Conservation (phyloP, 164 flowering plant genomes). For the Tinospora cordifolia region DNA sequence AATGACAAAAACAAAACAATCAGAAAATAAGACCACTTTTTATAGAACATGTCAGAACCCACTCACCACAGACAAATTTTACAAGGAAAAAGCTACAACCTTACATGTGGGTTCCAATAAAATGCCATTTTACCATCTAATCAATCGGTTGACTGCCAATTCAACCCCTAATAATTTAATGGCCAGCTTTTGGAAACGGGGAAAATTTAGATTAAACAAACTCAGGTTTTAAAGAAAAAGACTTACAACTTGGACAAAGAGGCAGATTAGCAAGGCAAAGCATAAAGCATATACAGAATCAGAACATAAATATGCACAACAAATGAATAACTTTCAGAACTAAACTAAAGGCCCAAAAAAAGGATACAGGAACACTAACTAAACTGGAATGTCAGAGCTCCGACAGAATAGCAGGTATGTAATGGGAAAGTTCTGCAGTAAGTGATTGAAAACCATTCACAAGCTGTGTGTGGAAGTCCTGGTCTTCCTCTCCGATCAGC, state of each 20-base stretch:
- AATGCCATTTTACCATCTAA: not conserved
- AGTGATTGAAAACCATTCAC: conserved; percentile 98
- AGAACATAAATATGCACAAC: not conserved
- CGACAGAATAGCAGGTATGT: conserved; percentile 95
- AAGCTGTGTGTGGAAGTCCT: conserved; percentile 97
- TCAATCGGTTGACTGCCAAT: conserved; percentile 1
- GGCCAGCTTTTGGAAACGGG: not conserved
- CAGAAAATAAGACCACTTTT: no score
- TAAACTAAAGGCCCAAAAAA: conserved; percentile 1
- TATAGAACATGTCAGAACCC: no score
- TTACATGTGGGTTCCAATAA: not conserved
- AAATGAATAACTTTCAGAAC: not conserved
- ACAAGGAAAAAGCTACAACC: not conserved
- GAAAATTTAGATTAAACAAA: no score
- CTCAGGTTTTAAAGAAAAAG: no score
- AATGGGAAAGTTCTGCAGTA: conserved; percentile 93
- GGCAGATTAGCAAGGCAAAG: not conserved
- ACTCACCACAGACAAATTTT: no score
- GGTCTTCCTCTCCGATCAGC: conserved; percentile 95
- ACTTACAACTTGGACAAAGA: not conserved
- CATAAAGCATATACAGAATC: not conserved
- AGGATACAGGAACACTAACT: not conserved
- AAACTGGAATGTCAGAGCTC: conserved; percentile 48
- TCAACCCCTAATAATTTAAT: not conserved
- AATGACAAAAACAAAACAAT: no score